Evolutionary conservation across 2,329 filamentous ascomycete genomes (phyloP).

Genomic region (Akanthomyces lecanii): DNA sequence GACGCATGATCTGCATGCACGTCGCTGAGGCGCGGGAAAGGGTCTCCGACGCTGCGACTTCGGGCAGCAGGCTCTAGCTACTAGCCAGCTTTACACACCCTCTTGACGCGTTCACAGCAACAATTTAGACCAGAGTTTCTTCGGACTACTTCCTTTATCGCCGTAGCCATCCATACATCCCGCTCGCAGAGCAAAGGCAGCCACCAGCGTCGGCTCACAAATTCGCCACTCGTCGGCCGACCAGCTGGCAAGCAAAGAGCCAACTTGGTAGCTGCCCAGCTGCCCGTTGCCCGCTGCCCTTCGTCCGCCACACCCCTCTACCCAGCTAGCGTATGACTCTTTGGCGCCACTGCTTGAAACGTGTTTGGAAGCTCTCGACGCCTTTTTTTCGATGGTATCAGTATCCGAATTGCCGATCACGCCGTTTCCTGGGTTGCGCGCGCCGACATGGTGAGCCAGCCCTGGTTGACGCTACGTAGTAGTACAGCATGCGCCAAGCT

Average conservation of each 20-base stretch:
- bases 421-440: background rate
- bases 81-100: background rate
- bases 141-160: background rate
- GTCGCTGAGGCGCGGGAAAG: too few relatives aligned
- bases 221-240: background rate
- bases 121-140: background rate
- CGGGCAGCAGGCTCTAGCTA: too few relatives aligned
- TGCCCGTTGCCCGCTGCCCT: background rate
- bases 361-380: background rate
- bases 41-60: too few relatives aligned
- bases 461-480: background rate
- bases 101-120: background rate
- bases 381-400: background rate
- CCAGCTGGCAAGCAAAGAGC: background rate
- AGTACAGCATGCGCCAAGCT: background rate
- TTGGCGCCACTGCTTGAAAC: constrained; percentile 1
- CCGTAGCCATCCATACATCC: background rate
- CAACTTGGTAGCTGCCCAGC: too few relatives aligned
- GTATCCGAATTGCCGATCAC: constrained; percentile 1
- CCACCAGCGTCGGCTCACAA: background rate
- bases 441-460: background rate
- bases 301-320: constrained; percentile 8
- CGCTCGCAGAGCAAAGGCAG: background rate
- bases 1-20: too few relatives aligned
- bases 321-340: background rate